Conservation (phyloP, 331 rosid genomes). For the Spiraea crenata region DNA sequence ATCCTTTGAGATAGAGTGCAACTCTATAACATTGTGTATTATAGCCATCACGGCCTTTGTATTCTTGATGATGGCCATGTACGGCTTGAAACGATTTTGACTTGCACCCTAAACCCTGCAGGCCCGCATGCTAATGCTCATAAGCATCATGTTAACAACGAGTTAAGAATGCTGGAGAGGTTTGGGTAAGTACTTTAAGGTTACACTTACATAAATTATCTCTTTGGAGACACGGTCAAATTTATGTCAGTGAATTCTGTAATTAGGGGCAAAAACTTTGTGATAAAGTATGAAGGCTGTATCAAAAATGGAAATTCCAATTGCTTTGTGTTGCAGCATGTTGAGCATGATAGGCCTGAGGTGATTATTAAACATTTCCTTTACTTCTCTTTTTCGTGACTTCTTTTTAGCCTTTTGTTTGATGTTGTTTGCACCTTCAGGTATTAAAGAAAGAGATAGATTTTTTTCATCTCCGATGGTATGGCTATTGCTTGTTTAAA, state of each 20-base stretch:
- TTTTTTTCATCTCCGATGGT: slow-evolving; percentile 57
- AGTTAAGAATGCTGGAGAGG: slow-evolving; percentile 66
- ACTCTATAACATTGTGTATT: not conserved
- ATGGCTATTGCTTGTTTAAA: slow-evolving; percentile 66
- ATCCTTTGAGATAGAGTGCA: not conserved
- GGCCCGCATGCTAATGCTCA: slow-evolving; percentile 70
- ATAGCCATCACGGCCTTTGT: not conserved
- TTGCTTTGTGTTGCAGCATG: slow-evolving; percentile 73
- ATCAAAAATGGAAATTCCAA: slow-evolving; percentile 42
- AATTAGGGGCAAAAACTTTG: slow-evolving; percentile 58
- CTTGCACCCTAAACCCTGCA: slow-evolving; percentile 25
- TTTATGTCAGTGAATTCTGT: slow-evolving; percentile 16
- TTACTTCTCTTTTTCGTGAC: not conserved
- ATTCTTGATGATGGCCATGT: not conserved
- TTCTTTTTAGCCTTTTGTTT: slow-evolving; percentile 13
- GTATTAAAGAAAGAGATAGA: slow-evolving; percentile 65
- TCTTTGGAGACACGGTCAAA: not conserved
- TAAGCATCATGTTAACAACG: slow-evolving; percentile 54
- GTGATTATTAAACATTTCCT: slow-evolving; percentile 29
- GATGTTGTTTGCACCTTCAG: slow-evolving; percentile 38
- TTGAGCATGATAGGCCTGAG: slow-evolving; percentile 81
- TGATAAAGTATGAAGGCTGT: slow-evolving; percentile 59
- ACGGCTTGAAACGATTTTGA: not conserved
- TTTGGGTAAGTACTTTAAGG: slow-evolving; percentile 51
- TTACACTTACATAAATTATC: not conserved